phyloP scores from a whole-genome alignment of 202 grass and related monocot species.

The Panicum hallii region DNA sequence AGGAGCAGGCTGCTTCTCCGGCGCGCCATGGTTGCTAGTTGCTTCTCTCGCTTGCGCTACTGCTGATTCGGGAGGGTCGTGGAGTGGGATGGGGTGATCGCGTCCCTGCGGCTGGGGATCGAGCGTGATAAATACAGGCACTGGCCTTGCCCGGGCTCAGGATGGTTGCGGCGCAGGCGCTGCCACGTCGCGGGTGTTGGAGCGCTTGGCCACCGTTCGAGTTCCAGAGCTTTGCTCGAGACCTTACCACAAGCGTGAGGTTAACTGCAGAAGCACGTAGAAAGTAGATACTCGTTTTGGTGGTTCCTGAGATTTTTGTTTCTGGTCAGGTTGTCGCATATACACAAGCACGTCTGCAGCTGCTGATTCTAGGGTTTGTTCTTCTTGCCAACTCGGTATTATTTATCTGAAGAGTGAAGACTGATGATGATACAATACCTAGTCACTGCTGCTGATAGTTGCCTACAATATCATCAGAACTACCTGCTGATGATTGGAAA shows the following conservation, averaged over 20 bases:
- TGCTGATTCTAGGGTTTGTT: background rate
- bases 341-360: no score
- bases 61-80: background rate
- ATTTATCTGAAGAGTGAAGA: no score
- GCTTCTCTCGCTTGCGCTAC: background rate
- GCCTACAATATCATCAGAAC: no score
- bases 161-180: conserved; percentile 41
- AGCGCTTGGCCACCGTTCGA: conserved; percentile 40
- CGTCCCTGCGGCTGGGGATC: conserved; percentile 32
- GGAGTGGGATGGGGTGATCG: background rate
- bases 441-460: no score
- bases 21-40: conserved; percentile 36
- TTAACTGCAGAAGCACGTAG: background rate
- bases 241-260: background rate
- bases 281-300: conserved; percentile 13
- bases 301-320: conserved; percentile 20
- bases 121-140: conserved; percentile 30
- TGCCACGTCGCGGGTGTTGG: conserved; percentile 51
- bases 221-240: background rate
- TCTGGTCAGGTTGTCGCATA: background rate
- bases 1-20: conserved; percentile 26
- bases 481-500: no score
- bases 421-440: no score
- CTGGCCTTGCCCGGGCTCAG: background rate
- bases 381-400: no score